Conservation (phyloP, 345 rosid species). For the Corymbia maculata region DNA sequence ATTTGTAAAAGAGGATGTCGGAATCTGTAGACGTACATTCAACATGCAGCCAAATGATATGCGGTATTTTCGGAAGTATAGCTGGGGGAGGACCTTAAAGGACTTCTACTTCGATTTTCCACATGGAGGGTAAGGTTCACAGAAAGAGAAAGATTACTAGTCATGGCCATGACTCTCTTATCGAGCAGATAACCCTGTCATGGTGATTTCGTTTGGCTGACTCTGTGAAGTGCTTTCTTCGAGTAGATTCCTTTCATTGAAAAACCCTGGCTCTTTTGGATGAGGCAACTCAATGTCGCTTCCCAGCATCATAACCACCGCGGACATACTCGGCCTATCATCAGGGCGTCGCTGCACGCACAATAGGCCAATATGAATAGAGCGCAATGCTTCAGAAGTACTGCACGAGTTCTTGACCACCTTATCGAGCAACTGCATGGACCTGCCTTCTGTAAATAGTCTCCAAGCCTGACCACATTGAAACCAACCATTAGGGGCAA, state of each 20-base stretch:
- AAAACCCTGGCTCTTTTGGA: conserved; percentile 36
- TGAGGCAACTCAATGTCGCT: conserved; percentile 26
- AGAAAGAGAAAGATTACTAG: neutral
- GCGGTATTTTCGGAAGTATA: neutral
- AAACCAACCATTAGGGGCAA: neutral
- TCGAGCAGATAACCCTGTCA: neutral
- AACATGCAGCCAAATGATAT: neutral
- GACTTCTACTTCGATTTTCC: neutral
- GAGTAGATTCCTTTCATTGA: neutral
- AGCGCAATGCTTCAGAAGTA: conserved; percentile 13
- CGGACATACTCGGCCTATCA: conserved; percentile 41
- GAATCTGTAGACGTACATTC: neutral
- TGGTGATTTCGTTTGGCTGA: neutral
- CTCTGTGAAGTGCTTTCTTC: neutral
- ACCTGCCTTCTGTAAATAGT: conserved; percentile 18
- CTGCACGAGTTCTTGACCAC: conserved; percentile 3
- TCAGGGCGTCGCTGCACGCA: conserved; percentile 38
- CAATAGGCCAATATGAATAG: conserved; percentile 34
- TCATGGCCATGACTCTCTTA: neutral
- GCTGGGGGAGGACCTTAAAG: neutral
- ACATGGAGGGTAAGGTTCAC: neutral
- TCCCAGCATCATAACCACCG: conserved; percentile 29
- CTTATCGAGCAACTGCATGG: conserved; percentile 20
- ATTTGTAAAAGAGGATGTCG: neutral
- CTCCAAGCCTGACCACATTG: conserved; percentile 28